Percentiles rank a stretch among this genome's conserved stretches.
phyloP scores from a whole-genome alignment of 2,329 filamentous ascomycete species.

The Apiospora hydei region DNA sequence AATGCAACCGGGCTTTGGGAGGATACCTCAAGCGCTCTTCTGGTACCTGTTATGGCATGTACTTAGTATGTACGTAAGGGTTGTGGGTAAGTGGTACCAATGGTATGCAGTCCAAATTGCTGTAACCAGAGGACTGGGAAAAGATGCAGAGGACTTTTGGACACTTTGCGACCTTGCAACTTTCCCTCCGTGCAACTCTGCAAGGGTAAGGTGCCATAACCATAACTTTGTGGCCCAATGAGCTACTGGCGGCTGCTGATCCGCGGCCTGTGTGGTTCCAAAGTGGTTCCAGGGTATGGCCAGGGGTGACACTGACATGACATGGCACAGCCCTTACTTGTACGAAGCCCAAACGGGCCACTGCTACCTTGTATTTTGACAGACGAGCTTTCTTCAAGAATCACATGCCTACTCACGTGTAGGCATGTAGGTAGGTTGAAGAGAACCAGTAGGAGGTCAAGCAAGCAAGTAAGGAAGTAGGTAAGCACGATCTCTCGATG shows the following conservation, averaged over 20 bases:
- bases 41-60: not conserved
- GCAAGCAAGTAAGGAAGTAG: not conserved
- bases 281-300: not conserved
- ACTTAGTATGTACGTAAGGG: not conserved
- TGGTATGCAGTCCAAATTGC: slow-evolving; percentile 8
- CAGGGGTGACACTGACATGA: slow-evolving; percentile 7
- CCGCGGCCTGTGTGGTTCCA: not conserved
- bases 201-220: not conserved
- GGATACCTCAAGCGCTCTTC: not conserved
- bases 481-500: not conserved
- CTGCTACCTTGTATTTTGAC: not conserved
- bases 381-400: not conserved
- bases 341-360: not conserved
- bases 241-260: slow-evolving; percentile 13
- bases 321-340: not conserved
- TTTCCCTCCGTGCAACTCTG: not conserved
- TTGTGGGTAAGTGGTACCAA: not conserved
- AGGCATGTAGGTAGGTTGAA: not conserved
- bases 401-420: not conserved
- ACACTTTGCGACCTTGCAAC: not conserved
- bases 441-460: not conserved
- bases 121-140: slow-evolving; percentile 6
- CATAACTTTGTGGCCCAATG: not conserved
- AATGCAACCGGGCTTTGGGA: not conserved
- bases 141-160: not conserved